A percentile compares a stretch with the other conserved stretches of the same genome.
Evolutionary conservation across 495 filamentous ascomycete genomes (phyloP).

Genomic region (Penicillium soppii): DNA sequence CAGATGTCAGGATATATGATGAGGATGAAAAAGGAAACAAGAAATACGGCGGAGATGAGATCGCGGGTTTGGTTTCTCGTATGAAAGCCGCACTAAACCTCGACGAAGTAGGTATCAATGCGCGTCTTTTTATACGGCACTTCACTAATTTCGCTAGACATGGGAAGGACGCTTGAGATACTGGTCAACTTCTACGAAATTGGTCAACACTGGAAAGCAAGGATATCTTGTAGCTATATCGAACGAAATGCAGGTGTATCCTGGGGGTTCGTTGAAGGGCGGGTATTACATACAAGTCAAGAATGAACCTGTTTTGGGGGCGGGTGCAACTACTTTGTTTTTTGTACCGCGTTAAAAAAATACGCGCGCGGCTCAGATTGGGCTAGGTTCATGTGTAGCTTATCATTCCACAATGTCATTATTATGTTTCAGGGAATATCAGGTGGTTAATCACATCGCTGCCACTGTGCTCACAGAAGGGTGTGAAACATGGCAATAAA

Average conservation of each 20-base stretch:
- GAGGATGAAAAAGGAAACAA: conserved; percentile 4
- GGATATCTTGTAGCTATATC: conserved; percentile 3
- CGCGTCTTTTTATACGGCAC: not conserved
- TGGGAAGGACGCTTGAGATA: conserved; percentile 6
- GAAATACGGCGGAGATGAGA: conserved; percentile 1
- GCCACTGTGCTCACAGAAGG: no score
- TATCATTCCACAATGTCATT: no score
- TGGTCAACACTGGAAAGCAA: not conserved
- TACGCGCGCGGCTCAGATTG: not conserved
- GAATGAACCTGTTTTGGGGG: not conserved
- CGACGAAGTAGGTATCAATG: conserved; percentile 1
- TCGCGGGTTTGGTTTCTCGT: not conserved
- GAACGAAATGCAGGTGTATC: not conserved
- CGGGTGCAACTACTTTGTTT: not conserved
- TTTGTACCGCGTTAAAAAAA: not conserved
- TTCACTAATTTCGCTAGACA: not conserved
- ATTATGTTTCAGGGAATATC: not conserved
- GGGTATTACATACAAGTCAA: conserved; percentile 2
- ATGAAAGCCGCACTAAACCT: not conserved
- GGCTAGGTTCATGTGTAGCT: not conserved
- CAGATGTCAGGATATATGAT: not conserved
- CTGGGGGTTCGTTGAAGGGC: not conserved
- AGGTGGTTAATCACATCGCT: no score
- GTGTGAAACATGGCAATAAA: no score
- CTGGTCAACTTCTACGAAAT: not conserved